Conservation (phyloP, 192 early-diverging fungal species). For the Entomortierella beljakovae region DNA sequence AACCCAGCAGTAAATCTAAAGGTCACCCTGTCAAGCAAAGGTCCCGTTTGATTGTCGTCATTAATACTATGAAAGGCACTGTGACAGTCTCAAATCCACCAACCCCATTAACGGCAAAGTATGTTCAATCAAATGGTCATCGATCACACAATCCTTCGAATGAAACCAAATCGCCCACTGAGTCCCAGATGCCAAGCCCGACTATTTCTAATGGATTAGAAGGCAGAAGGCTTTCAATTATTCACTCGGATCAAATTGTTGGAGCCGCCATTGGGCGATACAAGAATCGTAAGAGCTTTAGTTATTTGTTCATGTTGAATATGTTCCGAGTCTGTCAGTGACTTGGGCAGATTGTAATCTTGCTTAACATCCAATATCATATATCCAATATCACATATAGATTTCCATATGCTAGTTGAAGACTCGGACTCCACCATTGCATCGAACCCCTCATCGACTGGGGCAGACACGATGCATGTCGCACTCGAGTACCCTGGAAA, state of each 20-base stretch:
- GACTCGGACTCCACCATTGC: conserved; percentile 54
- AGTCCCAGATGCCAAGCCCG: background rate
- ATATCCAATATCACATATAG: conserved; percentile 1
- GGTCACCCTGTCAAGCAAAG: conserved; percentile 1
- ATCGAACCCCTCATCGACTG: conserved; percentile 45
- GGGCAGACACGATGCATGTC: conserved; percentile 45
- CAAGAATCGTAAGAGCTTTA: conserved; percentile 59
- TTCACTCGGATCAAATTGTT: conserved; percentile 60
- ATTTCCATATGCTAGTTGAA: conserved; percentile 49
- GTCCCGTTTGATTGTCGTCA: conserved; percentile 25
- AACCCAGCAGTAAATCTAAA: background rate
- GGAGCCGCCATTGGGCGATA: conserved; percentile 52
- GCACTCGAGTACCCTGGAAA: conserved; percentile 57
- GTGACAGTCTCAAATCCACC: conserved; percentile 8
- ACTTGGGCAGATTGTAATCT: too few relatives aligned
- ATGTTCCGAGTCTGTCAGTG: too few relatives aligned
- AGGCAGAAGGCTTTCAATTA: conserved; percentile 41
- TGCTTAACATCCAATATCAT: too few relatives aligned
- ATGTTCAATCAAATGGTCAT: background rate
- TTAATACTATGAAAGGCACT: conserved; percentile 23
- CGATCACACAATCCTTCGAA: background rate
- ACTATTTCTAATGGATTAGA: conserved; percentile 1
- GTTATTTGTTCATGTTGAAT: background rate
- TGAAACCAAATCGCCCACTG: background rate
- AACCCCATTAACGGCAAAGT: background rate